Conservation (phyloP, 169 alveolate genomes). For the Plasmodium falciparum region DNA sequence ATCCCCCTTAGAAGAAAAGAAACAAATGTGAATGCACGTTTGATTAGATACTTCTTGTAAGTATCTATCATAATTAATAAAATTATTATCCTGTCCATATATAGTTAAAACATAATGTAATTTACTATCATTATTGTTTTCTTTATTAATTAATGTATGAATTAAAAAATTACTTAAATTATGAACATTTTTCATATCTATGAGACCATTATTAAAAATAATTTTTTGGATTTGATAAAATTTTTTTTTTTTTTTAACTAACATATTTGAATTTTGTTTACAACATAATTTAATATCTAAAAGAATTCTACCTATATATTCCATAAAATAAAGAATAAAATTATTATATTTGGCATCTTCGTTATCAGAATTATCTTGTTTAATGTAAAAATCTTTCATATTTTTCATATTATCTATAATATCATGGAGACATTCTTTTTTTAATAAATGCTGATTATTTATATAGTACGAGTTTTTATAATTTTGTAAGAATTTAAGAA, state of each 20-base stretch:
- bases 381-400: background rate
- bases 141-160: conserved; percentile 14
- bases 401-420: conserved; percentile 6
- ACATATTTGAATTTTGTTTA: conserved; percentile 21
- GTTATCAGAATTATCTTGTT: background rate
- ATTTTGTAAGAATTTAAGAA: conserved; percentile 17
- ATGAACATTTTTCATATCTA: conserved; percentile 4
- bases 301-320: conserved; percentile 66
- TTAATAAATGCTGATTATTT: conserved; percentile 8
- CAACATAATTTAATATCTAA: conserved; percentile 52
- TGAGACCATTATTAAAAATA: conserved; percentile 65
- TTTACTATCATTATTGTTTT: conserved; percentile 1
- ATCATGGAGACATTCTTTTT: conserved; percentile 14
- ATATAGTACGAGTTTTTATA: conserved; percentile 6
- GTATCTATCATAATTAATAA: conserved; percentile 51
- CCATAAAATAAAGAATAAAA: conserved; percentile 45
- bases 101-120: conserved; percentile 45
- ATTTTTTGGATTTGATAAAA: conserved; percentile 64
- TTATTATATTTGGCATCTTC: conserved; percentile 8
- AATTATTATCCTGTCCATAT: conserved; percentile 34
- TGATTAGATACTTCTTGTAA: conserved; percentile 55
- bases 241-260: conserved; percentile 28
- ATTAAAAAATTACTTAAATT: conserved; percentile 31
- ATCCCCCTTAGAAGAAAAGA: conserved; percentile 5
- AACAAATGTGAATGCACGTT: conserved; percentile 17